Conservation (phyloP, 805 yeast species). For the Kodamaea leandrae region DNA sequence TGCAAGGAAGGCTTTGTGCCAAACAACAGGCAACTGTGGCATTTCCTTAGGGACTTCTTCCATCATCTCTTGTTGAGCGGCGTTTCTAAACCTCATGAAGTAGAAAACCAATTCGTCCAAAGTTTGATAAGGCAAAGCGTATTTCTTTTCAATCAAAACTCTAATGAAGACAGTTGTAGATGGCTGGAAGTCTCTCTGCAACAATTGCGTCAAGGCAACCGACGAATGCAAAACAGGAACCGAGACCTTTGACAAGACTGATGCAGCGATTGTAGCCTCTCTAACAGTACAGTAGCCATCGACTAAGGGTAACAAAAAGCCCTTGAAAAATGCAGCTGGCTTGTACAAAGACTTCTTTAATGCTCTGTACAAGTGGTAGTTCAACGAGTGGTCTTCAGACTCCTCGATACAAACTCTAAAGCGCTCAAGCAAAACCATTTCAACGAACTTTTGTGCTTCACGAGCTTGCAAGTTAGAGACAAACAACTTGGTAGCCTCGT, state of each 20-base stretch:
- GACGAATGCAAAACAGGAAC: conserved; percentile 95
- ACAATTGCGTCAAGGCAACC: conserved; percentile 84
- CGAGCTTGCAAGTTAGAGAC: conserved; percentile 85
- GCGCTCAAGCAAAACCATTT: conserved; percentile 63
- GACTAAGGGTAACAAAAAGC: conserved; percentile 87
- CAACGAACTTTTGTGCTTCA: conserved; percentile 85
- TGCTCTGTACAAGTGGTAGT: conserved; percentile 91
- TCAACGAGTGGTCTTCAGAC: conserved; percentile 71
- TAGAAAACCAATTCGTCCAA: conserved; percentile 92
- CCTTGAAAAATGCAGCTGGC: conserved; percentile 97
- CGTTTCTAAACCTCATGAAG: conserved; percentile 83
- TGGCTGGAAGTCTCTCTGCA: conserved; percentile 79
- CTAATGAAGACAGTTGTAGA: conserved; percentile 88
- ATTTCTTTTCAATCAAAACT: conserved; percentile 86
- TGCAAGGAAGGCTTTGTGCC: conserved; percentile 95
- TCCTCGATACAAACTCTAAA: conserved; percentile 71
- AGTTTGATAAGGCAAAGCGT: conserved; percentile 95
- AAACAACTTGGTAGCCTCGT: conserved; percentile 91
- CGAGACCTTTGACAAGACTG: conserved; percentile 83
- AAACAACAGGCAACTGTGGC: conserved; percentile 84
- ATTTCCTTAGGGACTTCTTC: conserved; percentile 26
- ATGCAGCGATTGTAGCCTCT: conserved; percentile 94
- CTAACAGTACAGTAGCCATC: conserved; percentile 86
- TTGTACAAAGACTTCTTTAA: conserved; percentile 90
- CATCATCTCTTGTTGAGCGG: conserved; percentile 38